Base-by-base conservation (phyloP, 768 basidiomycete genomes). In the Astraeus odoratus region DNA sequence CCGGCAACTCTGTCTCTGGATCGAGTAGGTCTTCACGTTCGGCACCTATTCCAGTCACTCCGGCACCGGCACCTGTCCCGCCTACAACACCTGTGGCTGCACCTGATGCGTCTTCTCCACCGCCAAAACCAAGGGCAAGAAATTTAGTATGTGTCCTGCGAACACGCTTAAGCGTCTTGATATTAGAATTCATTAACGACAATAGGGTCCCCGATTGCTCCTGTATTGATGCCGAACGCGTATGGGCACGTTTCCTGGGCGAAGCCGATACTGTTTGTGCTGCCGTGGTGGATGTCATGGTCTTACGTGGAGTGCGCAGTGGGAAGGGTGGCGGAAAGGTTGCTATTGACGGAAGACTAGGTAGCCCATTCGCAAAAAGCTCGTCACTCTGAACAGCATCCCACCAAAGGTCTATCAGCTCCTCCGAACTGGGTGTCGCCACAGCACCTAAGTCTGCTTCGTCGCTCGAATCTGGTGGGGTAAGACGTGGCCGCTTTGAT, bases 81-180 rank as follows among this genome's bases (percentile, higher is more conserved):
- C 58, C 60, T 35, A 62, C 59, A 40, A 65, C 69, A 44, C 16
- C 33, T 29, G 64, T 56, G 3, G 51, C 58, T 8, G 63, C 54
- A 25, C 73, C 67, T 47, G 60, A 54, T 13, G 62, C 63, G 31
- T 68, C 56, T 50, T 67, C 55, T 16, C 67, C 64, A 29, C 66
- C 64, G 36, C 66, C 63, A 24, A 61, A 51, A 18, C 67, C 69
- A 40, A 91, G 59, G 7, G 80, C 76, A 0, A 78, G 70, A 51
- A 88, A 82, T 55, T 81, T 83, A 47, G 76, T 68, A 57, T 92
- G 86, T 0, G 82, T 86, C 50, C 77, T 75, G 43, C 86, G 71
- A 24, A 91, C 74, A 20, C 82, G 75, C 47, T 81, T 78, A 67
- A 90, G 74, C 3, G 84, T 84, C 51, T 73, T 77, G 46, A 91